Evolutionary conservation across 148 eudicot species (phyloP).

Genomic region (Camellia granthamiana): DNA sequence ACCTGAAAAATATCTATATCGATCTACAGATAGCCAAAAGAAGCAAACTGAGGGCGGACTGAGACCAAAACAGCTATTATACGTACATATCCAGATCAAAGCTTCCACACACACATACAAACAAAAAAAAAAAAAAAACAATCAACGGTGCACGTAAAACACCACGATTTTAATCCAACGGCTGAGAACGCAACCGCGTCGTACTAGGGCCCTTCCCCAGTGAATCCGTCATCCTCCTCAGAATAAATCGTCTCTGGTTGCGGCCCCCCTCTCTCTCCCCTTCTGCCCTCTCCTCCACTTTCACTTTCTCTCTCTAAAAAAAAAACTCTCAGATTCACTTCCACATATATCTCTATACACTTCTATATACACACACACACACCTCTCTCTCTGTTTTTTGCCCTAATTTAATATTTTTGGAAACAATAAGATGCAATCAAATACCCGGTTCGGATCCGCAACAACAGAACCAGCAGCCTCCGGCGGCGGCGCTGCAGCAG

Average conservation of each 20-base stretch:
- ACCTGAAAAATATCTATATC: constrained; percentile 4
- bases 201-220: background rate
- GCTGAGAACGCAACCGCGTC: background rate
- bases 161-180: constrained; percentile 18
- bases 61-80: background rate
- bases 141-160: background rate
- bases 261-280: background rate
- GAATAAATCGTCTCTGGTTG: background rate
- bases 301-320: constrained; percentile 8
- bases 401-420: constrained; percentile 1
- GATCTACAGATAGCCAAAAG: background rate
- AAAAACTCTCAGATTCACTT: background rate
- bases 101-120: background rate
- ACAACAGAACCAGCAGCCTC: constrained; percentile 8
- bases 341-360: background rate
- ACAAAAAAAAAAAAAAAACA: background rate
- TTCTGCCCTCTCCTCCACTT: background rate
- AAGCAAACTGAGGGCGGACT: constrained; percentile 19
- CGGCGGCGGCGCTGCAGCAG: constrained; percentile 14
- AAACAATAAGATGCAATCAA: constrained; percentile 31
- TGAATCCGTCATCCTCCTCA: background rate
- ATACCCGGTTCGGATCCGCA: constrained; percentile 20
- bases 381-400: background rate
- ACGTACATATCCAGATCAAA: background rate
- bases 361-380: background rate